Evolutionary conservation across 1,284 basidiomycete species (phyloP), one percentile per base, ranked within the genome.

Genomic region (Vanrija sp.): DNA sequence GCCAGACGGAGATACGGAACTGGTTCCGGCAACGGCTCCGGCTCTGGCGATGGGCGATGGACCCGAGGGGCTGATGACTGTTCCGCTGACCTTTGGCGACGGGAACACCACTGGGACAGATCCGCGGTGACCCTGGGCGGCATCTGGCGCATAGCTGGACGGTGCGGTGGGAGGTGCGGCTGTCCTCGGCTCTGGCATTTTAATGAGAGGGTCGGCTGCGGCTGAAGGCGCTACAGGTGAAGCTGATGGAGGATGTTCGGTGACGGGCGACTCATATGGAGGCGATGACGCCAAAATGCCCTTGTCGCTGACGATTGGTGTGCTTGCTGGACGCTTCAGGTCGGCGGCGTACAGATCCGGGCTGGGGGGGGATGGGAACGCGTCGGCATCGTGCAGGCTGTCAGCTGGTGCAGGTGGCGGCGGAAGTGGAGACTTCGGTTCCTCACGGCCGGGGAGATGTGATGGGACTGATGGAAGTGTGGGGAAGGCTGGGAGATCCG

Each of bases 251-350:
- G 12, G 9, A 14, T 8, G 9, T 15, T 34, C 34, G 34, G 9
- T 12, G 5, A 34, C 44, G 7, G 57, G 40, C 4, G 28, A 34
- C 15, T 29, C 28, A 38, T n/a, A 5, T 34, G 46, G 46, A 14
- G 46, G 29, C 38, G 23, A 49, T 12, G 34, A 34, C 5, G 34
- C 34, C 14, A 34, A 14, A 15, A 34, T 34, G 5, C 34, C 34
- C 12, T 34, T 34, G 34, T 34, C 34, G 14, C 34, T 34, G 34
- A 52, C 49, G 16, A 49, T 48, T 10, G 65, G 63, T 29, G 62
- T 59, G 55, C 67, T 68, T 4, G 67, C 63, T 2, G 65, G 65
- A 19, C 67, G 54, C 43, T 62, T 55, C 21, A 62, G 34, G 16
- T 58, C 54, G 8, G 5, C 34, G 14, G 5, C 34, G 14, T 34